Base-by-base conservation (phyloP, 805 yeast genomes). In the Schizosaccharomyces octosporus region DNA sequence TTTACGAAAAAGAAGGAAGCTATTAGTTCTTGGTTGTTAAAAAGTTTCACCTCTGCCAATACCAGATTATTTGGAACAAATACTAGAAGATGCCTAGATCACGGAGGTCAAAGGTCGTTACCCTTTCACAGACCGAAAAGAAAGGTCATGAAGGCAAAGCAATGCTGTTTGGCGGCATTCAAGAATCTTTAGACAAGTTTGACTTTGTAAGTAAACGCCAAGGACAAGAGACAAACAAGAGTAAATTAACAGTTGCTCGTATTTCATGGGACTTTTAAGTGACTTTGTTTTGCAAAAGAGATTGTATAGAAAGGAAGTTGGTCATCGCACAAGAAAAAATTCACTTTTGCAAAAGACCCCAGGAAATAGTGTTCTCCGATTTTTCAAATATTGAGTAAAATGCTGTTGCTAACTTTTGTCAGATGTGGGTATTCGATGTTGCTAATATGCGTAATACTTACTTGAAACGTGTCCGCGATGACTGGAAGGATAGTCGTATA, bases 401-500 rank as follows among this genome's bases (percentile, higher is more conserved):
- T 21, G 9, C 9, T 7, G 41, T 9, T 45, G 51, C 27, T 45
- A 19, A 45, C 27, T 45, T 17, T 45, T 4, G 4, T 4, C 39
- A 65, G 66, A 65, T 80, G 58, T 90, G 96, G 94, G 84, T 88
- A 32, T 79, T 93, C 66, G 80, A 82, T 64, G 79, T 93, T 64
- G 90, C 87, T 68, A 93, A 88, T 73, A 95, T 93, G 70, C 84
- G 98, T 74, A 93, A 95, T 63, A 95, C 95, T 61, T 95, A 89
- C 61, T 77, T 93, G 68, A 96, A 93, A 73, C 94, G 87, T 67
- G 84, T 93, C 63, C 82, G 98, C 76, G 78, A 80, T 55, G 94
- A 88, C 66, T 93, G 98, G 98, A 74, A 75, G 41, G 98, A 95
- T 3, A 86, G 95, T 41, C 84, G 64, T 69, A 76, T 90, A 64